phyloP scores from a whole-genome alignment of 108 stramenopile species.

The Conticribra guillardii region DNA sequence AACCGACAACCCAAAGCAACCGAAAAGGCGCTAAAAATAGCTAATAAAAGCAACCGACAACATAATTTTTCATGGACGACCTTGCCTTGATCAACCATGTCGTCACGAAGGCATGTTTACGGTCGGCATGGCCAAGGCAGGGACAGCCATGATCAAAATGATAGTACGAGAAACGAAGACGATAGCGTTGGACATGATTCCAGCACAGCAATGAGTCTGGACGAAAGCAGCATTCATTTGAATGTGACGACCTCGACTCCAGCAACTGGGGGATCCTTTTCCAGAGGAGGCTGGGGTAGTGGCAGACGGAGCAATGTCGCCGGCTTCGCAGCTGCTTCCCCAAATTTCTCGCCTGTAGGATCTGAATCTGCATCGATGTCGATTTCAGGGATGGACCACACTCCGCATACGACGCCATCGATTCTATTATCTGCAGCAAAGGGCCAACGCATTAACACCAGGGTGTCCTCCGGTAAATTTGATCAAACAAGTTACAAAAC shows the following conservation, averaged over 20 bases:
- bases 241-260: neutral
- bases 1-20: no score
- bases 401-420: neutral
- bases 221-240: slow-evolving; percentile 35
- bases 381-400: slow-evolving; percentile 2
- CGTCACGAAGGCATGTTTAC: neutral
- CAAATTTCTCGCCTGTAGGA: neutral
- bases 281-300: slow-evolving; percentile 1
- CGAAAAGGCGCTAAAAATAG: no score
- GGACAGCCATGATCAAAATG: neutral
- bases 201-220: slow-evolving; percentile 44
- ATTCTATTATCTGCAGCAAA: no score
- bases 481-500: neutral
- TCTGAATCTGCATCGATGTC: no score
- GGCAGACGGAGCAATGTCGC: neutral
- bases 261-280: neutral
- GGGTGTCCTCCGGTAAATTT: no score
- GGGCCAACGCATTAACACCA: no score
- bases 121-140: neutral
- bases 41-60: no score
- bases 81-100: no score
- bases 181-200: slow-evolving; percentile 16
- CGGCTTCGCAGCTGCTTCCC: neutral
- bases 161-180: no score
- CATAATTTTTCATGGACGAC: no score